Conservation (phyloP, 495 filamentous ascomycete genomes). For the Amphirosellinia nigrospora region DNA sequence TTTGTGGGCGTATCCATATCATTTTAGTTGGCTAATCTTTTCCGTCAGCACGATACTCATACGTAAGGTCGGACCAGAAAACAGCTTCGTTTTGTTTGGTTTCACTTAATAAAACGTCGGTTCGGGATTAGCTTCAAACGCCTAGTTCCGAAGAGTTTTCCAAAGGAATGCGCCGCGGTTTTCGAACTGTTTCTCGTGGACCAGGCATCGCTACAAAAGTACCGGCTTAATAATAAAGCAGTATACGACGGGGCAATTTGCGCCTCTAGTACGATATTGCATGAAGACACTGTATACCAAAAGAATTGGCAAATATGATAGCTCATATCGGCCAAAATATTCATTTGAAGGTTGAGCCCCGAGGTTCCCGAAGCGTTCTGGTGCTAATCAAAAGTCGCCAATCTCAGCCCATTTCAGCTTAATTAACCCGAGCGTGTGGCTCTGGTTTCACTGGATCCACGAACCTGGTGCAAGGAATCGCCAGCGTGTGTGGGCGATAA, state of each 20-base stretch:
- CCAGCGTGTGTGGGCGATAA: conserved; percentile 24
- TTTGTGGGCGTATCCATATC: conserved; percentile 24
- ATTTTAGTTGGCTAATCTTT: conserved; percentile 14
- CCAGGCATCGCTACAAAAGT: conserved; percentile 1
- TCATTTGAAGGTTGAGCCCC: conserved; percentile 16
- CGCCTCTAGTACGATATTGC: not conserved
- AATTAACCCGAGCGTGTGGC: conserved; percentile 28
- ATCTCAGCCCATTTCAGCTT: conserved; percentile 10
- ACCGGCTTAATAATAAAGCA: not conserved
- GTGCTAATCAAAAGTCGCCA: conserved; percentile 9
- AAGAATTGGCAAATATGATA: not conserved
- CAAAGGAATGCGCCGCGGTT: not conserved
- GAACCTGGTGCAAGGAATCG: conserved; percentile 28
- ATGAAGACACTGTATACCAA: conserved; percentile 6
- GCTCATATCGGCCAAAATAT: not conserved
- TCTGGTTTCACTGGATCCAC: conserved; percentile 29
- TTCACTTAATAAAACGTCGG: not conserved
- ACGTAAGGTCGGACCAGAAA: not conserved
- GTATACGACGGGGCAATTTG: conserved; percentile 16
- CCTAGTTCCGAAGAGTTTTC: conserved; percentile 22
- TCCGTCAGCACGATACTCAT: conserved; percentile 16
- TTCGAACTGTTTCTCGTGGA: not conserved
- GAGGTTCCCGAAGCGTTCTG: conserved; percentile 7
- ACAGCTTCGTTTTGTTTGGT: conserved; percentile 9
- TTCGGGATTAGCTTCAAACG: conserved; percentile 22